Percentiles rank a stretch among this genome's conserved stretches.
phyloP scores from a whole-genome alignment of 2,329 filamentous ascomycete genomes.

The Colletotrichum incanum region DNA sequence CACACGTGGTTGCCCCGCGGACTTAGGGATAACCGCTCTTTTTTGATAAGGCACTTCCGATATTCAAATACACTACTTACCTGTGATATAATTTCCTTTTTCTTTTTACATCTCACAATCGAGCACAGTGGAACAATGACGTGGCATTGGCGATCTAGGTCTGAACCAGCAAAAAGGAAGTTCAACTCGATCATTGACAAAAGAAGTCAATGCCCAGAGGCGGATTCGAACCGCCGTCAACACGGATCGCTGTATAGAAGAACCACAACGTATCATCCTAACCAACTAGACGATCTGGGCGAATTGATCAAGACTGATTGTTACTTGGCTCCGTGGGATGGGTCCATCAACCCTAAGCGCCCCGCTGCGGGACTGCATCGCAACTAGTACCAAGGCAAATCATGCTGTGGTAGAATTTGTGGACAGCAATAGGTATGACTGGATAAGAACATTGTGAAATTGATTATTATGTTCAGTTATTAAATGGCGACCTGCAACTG shows the following conservation, averaged over 20 bases:
- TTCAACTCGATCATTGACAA: background rate
- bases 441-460: background rate
- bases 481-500: background rate
- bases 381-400: background rate
- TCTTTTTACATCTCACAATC: too few species aligned
- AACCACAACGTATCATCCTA: slow-evolving; percentile 44
- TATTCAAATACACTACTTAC: too few species aligned
- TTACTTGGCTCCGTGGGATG: fast-evolving
- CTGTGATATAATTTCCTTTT: too few species aligned
- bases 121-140: too few species aligned
- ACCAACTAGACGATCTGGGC: slow-evolving; percentile 43
- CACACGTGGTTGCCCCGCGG: too few species aligned
- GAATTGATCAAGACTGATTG: background rate
- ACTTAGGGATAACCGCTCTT: too few species aligned
- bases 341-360: slow-evolving; percentile 28
- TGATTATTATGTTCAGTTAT: background rate
- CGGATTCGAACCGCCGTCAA: slow-evolving; percentile 44
- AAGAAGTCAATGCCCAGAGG: slow-evolving; percentile 32
- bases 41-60: too few species aligned
- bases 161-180: background rate
- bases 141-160: background rate
- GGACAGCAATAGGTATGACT: background rate
- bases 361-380: slow-evolving; percentile 20
- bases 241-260: slow-evolving; percentile 39
- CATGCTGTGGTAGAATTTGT: background rate